Evolutionary conservation across 2,329 filamentous ascomycete species (phyloP).

Genomic region (Pleurostoma richardsiae): DNA sequence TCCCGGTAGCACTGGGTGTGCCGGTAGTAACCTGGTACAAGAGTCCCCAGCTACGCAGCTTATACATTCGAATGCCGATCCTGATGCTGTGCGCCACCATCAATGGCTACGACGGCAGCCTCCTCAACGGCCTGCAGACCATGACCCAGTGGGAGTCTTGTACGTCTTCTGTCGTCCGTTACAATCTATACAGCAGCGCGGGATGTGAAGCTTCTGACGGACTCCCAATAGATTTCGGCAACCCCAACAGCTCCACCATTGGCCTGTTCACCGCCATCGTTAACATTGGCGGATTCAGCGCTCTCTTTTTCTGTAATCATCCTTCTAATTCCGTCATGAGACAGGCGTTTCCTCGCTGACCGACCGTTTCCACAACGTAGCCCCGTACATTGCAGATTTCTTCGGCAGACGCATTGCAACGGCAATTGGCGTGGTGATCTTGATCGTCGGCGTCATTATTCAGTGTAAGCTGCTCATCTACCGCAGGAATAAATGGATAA

Average conservation of each 20-base stretch:
- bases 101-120: constrained; percentile 23
- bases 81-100: too few species aligned
- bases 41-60: too few species aligned
- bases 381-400: constrained; percentile 38
- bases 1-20: too few species aligned
- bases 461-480: too few species aligned
- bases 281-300: constrained; percentile 37
- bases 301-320: constrained; percentile 26
- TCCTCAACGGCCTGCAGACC: constrained; percentile 33
- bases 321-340: too few species aligned
- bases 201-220: not conserved
- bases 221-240: constrained; percentile 17
- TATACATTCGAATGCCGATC: too few species aligned
- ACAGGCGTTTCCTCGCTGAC: too few species aligned
- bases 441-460: constrained; percentile 33
- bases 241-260: constrained; percentile 24
- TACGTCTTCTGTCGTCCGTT: constrained; percentile 12
- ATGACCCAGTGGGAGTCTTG: constrained; percentile 31
- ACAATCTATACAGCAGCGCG: not conserved
- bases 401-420: constrained; percentile 38
- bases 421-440: constrained; percentile 34
- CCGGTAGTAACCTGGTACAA: too few species aligned
- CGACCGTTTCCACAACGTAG: constrained; percentile 5
- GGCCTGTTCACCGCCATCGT: constrained; percentile 37
- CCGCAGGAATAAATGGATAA: too few species aligned